These are phyloP conservation scores for Backusella sp. DNA, from an alignment of 192 early-diverging fungal genomes.

Conservation along the genomic window DNA sequence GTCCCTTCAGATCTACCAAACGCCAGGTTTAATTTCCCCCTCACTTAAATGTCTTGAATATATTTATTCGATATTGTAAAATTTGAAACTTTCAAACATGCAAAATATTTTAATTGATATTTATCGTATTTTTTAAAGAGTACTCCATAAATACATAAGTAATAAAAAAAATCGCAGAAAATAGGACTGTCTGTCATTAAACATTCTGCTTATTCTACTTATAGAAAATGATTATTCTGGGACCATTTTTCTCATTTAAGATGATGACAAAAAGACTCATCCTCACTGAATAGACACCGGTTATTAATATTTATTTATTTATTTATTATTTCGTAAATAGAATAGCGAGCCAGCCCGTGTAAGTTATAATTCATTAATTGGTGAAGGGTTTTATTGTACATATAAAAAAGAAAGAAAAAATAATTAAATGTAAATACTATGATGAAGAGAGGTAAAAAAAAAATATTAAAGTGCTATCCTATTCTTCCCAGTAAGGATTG, in stretches of 20 bases:
- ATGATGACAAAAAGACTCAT: neutral
- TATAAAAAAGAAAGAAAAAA: neutral
- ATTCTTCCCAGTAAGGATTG: conserved; percentile 39
- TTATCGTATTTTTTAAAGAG: too few relatives aligned
- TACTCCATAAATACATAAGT: too few relatives aligned
- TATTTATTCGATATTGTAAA: too few relatives aligned
- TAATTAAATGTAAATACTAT: neutral
- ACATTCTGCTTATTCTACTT: neutral
- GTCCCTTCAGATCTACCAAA: neutral
- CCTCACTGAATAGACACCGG: neutral
- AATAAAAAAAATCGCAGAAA: neutral
- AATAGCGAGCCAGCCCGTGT: neutral
- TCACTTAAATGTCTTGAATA: neutral
- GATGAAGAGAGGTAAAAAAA: neutral
- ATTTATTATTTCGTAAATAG: neutral
- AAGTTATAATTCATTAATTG: neutral
- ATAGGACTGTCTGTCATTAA: neutral
- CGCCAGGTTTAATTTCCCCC: neutral
- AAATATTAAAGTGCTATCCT: neutral
- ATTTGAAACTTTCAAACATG: too few relatives aligned
- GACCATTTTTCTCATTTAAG: neutral
- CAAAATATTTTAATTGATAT: too few relatives aligned
- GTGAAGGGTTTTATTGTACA: neutral
- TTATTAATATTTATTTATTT: neutral
- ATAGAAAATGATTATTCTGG: neutral